Conservation (phyloP, 257 asterid species). For the Penstemon eatonii region DNA sequence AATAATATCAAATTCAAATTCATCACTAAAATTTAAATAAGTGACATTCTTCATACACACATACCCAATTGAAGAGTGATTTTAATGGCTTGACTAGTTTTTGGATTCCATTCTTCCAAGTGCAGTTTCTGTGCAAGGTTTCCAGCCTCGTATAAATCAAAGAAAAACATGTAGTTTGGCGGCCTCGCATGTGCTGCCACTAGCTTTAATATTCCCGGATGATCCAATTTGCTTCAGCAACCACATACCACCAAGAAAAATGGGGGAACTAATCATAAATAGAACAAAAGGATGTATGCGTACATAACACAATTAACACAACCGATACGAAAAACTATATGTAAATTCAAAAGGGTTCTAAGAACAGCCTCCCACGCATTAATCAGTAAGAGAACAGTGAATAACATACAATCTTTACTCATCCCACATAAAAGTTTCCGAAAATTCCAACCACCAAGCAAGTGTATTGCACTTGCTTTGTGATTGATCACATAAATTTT, state of each 20-base stretch:
- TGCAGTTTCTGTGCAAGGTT: conserved; percentile 76
- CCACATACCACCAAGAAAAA: conserved; percentile 25
- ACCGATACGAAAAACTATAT: not conserved
- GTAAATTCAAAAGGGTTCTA: not conserved
- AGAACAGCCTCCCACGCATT: not conserved
- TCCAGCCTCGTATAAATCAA: conserved; percentile 70
- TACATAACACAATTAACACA: conserved; percentile 11
- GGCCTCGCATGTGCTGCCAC: conserved; percentile 91
- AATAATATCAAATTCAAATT: conserved; percentile 9
- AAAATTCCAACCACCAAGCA: too few relatives aligned
- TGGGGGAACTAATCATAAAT: conserved; percentile 19
- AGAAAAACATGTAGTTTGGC: conserved; percentile 87
- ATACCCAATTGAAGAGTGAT: conserved; percentile 64
- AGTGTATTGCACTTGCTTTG: too few relatives aligned
- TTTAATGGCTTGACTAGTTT: conserved; percentile 50
- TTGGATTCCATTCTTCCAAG: conserved; percentile 74
- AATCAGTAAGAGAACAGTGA: not conserved
- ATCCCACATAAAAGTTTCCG: not conserved
- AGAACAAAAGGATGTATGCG: conserved; percentile 1
- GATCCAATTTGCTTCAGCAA: conserved; percentile 76
- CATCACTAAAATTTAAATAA: conserved; percentile 17
- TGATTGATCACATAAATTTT: not conserved
- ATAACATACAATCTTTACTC: too few relatives aligned
- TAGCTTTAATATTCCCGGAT: conserved; percentile 73
- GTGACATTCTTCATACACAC: not conserved